A percentile compares a stretch with the other conserved stretches of the same genome.
Evolutionary conservation across 495 filamentous ascomycete genomes (phyloP).

Genomic region (Penicillium longicatenatum): DNA sequence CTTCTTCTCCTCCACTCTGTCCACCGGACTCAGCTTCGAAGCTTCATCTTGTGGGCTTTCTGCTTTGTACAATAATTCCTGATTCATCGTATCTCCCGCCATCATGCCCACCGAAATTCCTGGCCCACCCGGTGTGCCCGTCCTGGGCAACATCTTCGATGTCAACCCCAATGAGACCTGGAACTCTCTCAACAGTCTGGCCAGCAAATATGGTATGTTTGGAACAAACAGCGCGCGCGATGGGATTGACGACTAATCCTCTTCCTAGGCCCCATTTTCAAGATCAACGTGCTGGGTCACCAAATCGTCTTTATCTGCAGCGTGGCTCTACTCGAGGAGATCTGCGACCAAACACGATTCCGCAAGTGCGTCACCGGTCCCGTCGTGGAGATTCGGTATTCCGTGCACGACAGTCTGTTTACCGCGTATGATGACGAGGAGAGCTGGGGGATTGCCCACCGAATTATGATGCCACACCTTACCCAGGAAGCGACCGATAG

Average conservation of each 20-base stretch:
- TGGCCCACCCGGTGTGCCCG: conserved; percentile 47
- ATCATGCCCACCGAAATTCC: conserved; percentile 26
- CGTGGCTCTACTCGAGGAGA: conserved; percentile 63
- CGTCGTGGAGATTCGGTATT: conserved; percentile 62
- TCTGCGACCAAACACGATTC: conserved; percentile 74
- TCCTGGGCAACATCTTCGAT: conserved; percentile 69
- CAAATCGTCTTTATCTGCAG: conserved; percentile 55
- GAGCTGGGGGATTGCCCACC: conserved; percentile 73
- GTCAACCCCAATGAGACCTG: conserved; percentile 62
- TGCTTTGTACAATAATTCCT: background rate
- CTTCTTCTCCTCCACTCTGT: background rate
- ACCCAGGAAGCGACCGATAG: conserved; percentile 35
- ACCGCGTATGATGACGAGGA: conserved; percentile 63
- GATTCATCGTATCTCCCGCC: background rate
- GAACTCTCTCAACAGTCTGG: conserved; percentile 62
- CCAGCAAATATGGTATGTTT: conserved; percentile 60
- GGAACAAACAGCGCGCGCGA: no score
- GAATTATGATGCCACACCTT: conserved; percentile 56
- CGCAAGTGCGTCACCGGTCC: conserved; percentile 60
- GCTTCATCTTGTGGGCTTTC: background rate
- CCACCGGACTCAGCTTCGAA: background rate
- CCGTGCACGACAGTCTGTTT: conserved; percentile 71
- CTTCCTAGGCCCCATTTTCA: conserved; percentile 64
- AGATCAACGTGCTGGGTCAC: conserved; percentile 57
- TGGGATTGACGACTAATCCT: conserved; percentile 1